A percentile compares a stretch with the other conserved stretches of the same genome.
Evolutionary conservation across 2,329 filamentous ascomycete genomes (phyloP).

Genomic region (Trichoderma pleuroti): DNA sequence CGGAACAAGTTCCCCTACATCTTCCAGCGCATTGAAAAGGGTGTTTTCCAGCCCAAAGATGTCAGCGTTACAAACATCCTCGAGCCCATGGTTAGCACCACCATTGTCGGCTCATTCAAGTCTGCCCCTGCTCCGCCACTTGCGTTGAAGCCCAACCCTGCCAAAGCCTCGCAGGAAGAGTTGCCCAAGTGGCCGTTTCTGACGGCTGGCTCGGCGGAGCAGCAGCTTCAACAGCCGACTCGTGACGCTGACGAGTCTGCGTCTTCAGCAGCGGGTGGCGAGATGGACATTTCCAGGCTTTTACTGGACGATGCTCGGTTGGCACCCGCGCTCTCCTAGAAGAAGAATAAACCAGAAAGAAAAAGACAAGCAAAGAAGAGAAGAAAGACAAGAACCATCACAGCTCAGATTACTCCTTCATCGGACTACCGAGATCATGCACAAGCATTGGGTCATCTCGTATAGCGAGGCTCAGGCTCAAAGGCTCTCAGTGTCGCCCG

Average conservation of each 20-base stretch:
- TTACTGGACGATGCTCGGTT: slow-evolving; percentile 51
- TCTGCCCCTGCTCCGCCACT: slow-evolving; percentile 32
- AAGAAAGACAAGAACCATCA: not conserved
- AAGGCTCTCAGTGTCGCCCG: not conserved
- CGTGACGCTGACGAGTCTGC: slow-evolving; percentile 46
- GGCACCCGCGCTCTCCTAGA: not conserved
- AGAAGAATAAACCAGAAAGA: not conserved
- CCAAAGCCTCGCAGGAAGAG: slow-evolving; percentile 47
- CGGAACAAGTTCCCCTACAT: slow-evolving; percentile 61
- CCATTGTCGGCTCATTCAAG: slow-evolving; percentile 45
- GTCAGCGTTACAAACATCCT: slow-evolving; percentile 42
- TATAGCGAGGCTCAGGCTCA: not conserved
- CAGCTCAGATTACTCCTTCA: not conserved
- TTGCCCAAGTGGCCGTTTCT: slow-evolving; percentile 42
- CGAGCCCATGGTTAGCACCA: slow-evolving; percentile 51
- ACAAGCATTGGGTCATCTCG: not conserved
- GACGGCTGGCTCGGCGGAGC: slow-evolving; percentile 31
- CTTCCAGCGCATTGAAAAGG: slow-evolving; percentile 56
- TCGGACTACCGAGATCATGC: not conserved
- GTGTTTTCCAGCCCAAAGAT: slow-evolving; percentile 44
- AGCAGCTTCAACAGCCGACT: slow-evolving; percentile 25
- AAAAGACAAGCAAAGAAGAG: not conserved
- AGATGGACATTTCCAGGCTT: slow-evolving; percentile 61
- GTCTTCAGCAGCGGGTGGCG: slow-evolving; percentile 44
- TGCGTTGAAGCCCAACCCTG: slow-evolving; percentile 33